Percentiles rank a stretch among this genome's conserved stretches.
phyloP scores from a whole-genome alignment of 2,329 filamentous ascomycete genomes.

The Cadophora malorum region DNA sequence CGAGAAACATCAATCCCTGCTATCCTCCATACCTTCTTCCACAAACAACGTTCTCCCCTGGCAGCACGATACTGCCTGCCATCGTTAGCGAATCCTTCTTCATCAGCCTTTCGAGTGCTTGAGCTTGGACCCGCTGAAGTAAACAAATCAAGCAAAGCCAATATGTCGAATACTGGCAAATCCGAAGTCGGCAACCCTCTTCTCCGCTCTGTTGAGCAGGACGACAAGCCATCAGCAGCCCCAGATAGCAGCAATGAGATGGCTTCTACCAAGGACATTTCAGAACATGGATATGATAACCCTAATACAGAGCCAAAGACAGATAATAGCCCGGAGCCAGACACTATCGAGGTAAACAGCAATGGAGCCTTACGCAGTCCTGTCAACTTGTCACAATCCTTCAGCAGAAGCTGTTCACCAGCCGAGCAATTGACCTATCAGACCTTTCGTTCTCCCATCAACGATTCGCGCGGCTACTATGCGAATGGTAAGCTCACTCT shows the following conservation, averaged over 20 bases:
- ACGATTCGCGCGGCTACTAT: slow-evolving; percentile 24
- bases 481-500: slow-evolving; percentile 21
- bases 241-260: background rate
- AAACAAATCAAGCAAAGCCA: background rate
- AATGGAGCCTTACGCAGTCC: background rate
- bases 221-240: background rate
- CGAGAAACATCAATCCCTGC: background rate
- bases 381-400: background rate
- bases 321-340: background rate
- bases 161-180: slow-evolving; percentile 1
- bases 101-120: no score
- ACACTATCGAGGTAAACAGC: background rate
- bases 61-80: background rate
- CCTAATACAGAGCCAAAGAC: background rate
- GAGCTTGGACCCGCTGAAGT: background rate
- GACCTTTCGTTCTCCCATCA: background rate
- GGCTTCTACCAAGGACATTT: background rate
- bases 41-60: background rate
- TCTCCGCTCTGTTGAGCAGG: background rate
- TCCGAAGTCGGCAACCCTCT: background rate
- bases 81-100: no score
- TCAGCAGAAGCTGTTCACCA: background rate
- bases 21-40: background rate
- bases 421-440: background rate
- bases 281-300: background rate